Conservation (phyloP, 2,329 filamentous ascomycete genomes). For the Thielaviopsis euricoi region DNA sequence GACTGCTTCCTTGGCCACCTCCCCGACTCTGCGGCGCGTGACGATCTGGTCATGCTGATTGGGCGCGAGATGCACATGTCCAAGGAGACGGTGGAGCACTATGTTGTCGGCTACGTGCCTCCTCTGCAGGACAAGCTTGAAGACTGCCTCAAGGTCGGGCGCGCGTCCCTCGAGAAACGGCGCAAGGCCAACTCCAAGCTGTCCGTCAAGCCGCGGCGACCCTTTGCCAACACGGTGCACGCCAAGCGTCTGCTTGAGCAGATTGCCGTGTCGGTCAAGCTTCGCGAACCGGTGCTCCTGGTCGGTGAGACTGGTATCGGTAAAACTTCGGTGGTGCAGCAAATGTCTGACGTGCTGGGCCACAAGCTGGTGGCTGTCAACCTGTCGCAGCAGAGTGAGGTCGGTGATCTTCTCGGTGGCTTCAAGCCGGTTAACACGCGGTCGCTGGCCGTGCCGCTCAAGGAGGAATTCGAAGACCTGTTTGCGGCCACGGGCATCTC, state of each 20-base stretch:
- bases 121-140: constrained; percentile 43
- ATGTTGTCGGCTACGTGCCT: constrained; percentile 57
- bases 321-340: constrained; percentile 92
- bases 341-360: constrained; percentile 68
- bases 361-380: constrained; percentile 88
- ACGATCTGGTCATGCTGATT: constrained; percentile 48
- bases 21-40: constrained; percentile 45
- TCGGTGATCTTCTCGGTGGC: constrained; percentile 83
- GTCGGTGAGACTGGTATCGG: constrained; percentile 99
- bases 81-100: constrained; percentile 63
- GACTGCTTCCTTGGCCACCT: constrained; percentile 83
- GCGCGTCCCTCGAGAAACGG: constrained; percentile 45
- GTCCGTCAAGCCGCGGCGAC: constrained; percentile 36
- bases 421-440: constrained; percentile 92
- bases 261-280: constrained; percentile 64
- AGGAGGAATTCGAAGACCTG: constrained; percentile 84
- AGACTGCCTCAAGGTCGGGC: constrained; percentile 44
- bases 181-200: constrained; percentile 28
- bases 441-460: constrained; percentile 71
- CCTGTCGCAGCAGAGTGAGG: constrained; percentile 93
- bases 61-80: constrained; percentile 80
- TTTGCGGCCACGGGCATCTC: constrained; percentile 78
- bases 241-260: constrained; percentile 77
- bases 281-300: constrained; percentile 76
- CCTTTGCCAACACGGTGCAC: constrained; percentile 79